A percentile compares a stretch with the other conserved stretches of the same genome.
Conservation (phyloP, 306 rosid species). For the Mimosa pudica region DNA sequence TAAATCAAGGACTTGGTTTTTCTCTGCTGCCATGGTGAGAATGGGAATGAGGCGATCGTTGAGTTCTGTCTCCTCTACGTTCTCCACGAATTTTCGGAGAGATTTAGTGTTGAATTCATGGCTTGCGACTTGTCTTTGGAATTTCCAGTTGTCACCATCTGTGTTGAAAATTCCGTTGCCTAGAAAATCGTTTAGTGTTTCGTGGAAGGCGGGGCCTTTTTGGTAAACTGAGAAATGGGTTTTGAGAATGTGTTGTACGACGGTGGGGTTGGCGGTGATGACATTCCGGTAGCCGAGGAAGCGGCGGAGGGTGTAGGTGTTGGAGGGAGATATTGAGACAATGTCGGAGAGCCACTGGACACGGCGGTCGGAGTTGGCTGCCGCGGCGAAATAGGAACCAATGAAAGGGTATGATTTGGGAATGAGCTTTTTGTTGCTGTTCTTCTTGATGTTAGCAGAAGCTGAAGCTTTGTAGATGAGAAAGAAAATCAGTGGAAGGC, state of each 20-base stretch:
- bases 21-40: slow-evolving; percentile 23
- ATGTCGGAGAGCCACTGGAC: slow-evolving; percentile 61
- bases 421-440: background rate
- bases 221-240: slow-evolving; percentile 50
- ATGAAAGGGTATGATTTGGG: slow-evolving; percentile 4
- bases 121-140: slow-evolving; percentile 64
- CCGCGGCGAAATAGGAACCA: background rate
- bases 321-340: slow-evolving; percentile 47
- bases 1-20: slow-evolving; percentile 38
- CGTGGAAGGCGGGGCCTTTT: slow-evolving; percentile 37
- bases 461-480: background rate
- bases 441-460: background rate
- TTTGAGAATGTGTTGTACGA: slow-evolving; percentile 74
- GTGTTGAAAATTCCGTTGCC: slow-evolving; percentile 67
- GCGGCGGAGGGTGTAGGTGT: slow-evolving; percentile 52
- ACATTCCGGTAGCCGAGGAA: slow-evolving; percentile 25
- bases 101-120: slow-evolving; percentile 60
- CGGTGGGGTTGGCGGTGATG: slow-evolving; percentile 61
- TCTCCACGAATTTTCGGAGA: slow-evolving; percentile 57
- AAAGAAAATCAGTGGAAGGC: background rate
- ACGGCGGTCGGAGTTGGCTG: slow-evolving; percentile 32
- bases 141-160: slow-evolving; percentile 60
- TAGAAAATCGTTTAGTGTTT: slow-evolving; percentile 47
- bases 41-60: slow-evolving; percentile 56
- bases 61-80: slow-evolving; percentile 63